These are phyloP conservation scores for Flaveria floridana DNA, from an alignment of 140 eudicot genomes.

Conservation along the genomic window DNA sequence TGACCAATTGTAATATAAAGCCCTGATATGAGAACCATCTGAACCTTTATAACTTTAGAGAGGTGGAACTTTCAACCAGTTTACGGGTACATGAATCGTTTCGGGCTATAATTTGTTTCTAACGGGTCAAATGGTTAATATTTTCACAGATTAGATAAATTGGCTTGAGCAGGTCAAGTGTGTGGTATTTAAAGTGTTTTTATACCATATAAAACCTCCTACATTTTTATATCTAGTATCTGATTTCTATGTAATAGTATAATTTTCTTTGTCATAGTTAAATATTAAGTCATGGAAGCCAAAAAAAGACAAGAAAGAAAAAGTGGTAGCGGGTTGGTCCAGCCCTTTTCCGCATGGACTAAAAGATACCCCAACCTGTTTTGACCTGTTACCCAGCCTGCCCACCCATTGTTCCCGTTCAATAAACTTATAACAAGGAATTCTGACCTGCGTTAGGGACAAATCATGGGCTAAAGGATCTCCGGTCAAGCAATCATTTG, in stretches of 20 bases:
- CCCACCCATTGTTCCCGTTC: not conserved
- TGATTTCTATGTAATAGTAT: not conserved
- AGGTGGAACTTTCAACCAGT: conserved; percentile 10
- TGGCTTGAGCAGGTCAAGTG: conserved; percentile 7
- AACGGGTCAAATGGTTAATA: not conserved
- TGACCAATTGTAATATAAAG: conserved; percentile 26
- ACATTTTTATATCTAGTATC: not conserved
- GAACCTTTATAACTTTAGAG: not conserved
- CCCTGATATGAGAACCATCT: conserved; percentile 16
- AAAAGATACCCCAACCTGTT: not conserved
- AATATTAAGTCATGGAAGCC: not conserved
- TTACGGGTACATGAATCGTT: not conserved
- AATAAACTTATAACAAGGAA: not conserved
- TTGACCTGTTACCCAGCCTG: not conserved
- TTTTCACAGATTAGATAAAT: not conserved
- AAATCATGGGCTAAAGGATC: conserved; percentile 85
- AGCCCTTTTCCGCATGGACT: not conserved
- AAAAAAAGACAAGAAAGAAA: not conserved
- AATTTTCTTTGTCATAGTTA: not conserved
- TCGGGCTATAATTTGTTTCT: conserved; percentile 1
- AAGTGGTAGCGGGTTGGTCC: not conserved
- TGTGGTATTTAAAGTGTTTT: not conserved
- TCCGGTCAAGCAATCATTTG: conserved; percentile 95
- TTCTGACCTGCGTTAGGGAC: conserved; percentile 81
- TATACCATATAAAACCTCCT: not conserved